Evolutionary conservation across 2,329 filamentous ascomycete species (phyloP), one percentile per base, ranked within the genome.

Genomic region (Zasmidium cellare): DNA sequence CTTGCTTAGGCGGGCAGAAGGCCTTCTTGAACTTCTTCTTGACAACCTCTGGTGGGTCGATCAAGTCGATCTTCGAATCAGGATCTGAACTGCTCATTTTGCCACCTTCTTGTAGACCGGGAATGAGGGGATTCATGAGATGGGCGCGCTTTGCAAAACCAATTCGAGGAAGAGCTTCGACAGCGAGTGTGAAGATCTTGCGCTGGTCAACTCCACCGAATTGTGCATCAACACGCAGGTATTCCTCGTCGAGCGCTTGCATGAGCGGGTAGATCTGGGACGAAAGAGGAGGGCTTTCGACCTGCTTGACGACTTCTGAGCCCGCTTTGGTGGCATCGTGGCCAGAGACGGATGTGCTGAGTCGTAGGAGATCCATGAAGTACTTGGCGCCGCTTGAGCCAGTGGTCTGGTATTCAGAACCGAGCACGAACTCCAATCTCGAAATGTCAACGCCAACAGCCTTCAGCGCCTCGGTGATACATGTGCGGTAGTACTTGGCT

Each of bases 241-340:
- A 87, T 78, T 94, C 83, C 77, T 97, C 93, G 70, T 97, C 93
- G 48, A 97, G 79, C 0, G 90, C 90, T 76, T 97, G 94, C 76
- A 99, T 87, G 49, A 96, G 81, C 1, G 91, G 90, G 79, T 96
- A 96, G 61, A 93, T 83, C 12, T 93, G 80, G 1, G 90, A 90
- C 56, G 83, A 86, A 55, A 96, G 73, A 2, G 88, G 84, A 9
- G 88, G 84, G 69, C 93, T 92, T 56, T 85, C 84, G 2, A 88
- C 86, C 79, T 97, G 92, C 82, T 97, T 97, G 65, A 99, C 93
- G 7, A 97, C 86, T 76, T 97, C 94, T 1, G 91, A 90, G 41
- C 93, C 93, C 0, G 93, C 92, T 76, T 91, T 94, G 76, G 92
- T 91, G 16, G 92, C 91, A 70, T 94, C 87, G 71, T 92, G 86